Evolutionary conservation across 2,329 filamentous ascomycete genomes (phyloP).

Genomic region (Nemania sp.): DNA sequence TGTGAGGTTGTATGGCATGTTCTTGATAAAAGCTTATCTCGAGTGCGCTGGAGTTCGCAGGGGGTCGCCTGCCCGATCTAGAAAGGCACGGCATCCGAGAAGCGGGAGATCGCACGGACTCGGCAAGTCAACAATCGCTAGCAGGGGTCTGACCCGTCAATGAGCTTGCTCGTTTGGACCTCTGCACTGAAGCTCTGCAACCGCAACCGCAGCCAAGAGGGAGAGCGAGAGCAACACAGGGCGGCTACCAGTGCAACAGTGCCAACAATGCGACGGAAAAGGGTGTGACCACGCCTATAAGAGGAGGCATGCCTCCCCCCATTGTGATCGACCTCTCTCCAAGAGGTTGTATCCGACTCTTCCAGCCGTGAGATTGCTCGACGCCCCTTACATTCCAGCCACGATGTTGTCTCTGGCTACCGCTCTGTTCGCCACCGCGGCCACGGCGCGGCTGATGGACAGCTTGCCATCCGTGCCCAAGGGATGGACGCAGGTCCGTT

Average conservation of each 20-base stretch:
- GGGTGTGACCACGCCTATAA: constrained; percentile 14
- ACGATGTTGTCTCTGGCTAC: constrained; percentile 32
- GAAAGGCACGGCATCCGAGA: constrained; percentile 25
- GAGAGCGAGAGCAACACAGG: constrained; percentile 10
- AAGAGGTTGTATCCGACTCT: constrained; percentile 8
- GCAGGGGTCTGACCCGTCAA: constrained; percentile 24
- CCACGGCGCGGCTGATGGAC: constrained; percentile 38
- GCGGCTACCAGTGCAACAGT: no score
- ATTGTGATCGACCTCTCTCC: not conserved
- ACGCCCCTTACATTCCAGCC: constrained; percentile 11
- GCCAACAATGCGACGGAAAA: not conserved
- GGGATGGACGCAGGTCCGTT: constrained; percentile 34
- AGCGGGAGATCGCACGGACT: constrained; percentile 35
- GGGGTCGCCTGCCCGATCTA: constrained; percentile 32
- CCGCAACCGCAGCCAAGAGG: constrained; percentile 12
- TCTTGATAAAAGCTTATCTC: constrained; percentile 22
- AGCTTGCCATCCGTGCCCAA: constrained; percentile 33
- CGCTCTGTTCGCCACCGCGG: constrained; percentile 35
- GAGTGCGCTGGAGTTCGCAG: constrained; percentile 5
- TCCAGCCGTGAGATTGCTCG: constrained; percentile 10
- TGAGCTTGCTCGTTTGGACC: constrained; percentile 15
- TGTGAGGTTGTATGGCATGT: not conserved
- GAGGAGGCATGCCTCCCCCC: constrained; percentile 5
- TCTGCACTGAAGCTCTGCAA: no score
- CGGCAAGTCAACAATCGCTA: constrained; percentile 32